phyloP scores from a whole-genome alignment of 768 basidiomycete species.

The Suillus clintonianus region DNA sequence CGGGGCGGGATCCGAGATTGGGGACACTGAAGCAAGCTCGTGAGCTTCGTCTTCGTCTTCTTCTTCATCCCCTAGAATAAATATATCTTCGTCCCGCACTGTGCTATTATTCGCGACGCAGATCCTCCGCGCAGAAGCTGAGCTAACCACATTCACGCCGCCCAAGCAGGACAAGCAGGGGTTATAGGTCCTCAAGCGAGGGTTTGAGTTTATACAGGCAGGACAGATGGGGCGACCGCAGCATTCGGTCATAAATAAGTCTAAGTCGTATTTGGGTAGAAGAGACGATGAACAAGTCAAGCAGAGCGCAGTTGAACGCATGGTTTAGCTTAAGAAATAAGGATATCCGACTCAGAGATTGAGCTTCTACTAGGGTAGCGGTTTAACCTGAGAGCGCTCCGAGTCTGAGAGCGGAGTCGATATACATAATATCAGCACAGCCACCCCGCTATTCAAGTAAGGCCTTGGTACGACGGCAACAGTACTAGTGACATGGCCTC shows the following conservation, averaged over 20 bases:
- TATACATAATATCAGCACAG: slow-evolving; percentile 7
- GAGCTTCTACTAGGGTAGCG: background rate
- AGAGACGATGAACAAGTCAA: slow-evolving; percentile 64
- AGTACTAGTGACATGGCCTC: slow-evolving; percentile 25
- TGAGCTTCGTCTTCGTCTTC: slow-evolving; percentile 46
- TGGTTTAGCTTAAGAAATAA: background rate
- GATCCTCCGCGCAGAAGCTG: slow-evolving; percentile 18
- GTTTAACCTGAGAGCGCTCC: background rate
- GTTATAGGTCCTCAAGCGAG: slow-evolving; percentile 65
- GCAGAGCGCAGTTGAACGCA: slow-evolving; percentile 40
- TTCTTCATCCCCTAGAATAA: slow-evolving; percentile 66
- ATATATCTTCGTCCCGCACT: slow-evolving; percentile 60
- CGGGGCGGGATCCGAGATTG: slow-evolving; percentile 2
- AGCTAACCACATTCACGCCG: slow-evolving; percentile 45
- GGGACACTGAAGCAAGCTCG: slow-evolving; percentile 4
- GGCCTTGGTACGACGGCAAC: background rate
- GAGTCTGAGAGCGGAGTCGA: too few relatives aligned
- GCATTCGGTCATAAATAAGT: slow-evolving; percentile 58
- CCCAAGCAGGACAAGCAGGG: slow-evolving; percentile 73
- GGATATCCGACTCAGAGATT: background rate
- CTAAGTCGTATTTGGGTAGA: slow-evolving; percentile 34
- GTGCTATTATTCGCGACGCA: slow-evolving; percentile 46
- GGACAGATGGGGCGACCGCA: slow-evolving; percentile 68
- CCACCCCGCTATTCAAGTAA: background rate
- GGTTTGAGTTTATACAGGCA: slow-evolving; percentile 56